phyloP scores from a whole-genome alignment of 129 eudicot species.

The Centaurea solstitialis region DNA sequence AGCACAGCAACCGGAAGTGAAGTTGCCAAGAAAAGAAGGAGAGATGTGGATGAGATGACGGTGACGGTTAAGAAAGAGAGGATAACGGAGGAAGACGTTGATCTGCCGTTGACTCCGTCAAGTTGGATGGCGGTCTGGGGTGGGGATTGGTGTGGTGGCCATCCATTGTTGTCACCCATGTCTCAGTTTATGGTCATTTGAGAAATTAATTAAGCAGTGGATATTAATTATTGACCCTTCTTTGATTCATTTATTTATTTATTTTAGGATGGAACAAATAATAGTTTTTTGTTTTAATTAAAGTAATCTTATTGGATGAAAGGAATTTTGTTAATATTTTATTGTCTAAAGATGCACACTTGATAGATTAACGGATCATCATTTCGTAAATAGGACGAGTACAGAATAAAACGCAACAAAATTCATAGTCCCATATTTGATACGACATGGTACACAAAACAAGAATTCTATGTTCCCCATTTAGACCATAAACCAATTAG shows the following conservation, averaged over 20 bases:
- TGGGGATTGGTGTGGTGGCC: conserved; percentile 8
- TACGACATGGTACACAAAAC: no score
- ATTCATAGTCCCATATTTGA: no score
- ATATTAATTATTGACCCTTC: no score
- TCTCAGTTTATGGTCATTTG: conserved; percentile 1
- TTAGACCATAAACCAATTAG: no score
- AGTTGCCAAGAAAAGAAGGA: neutral
- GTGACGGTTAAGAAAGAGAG: neutral
- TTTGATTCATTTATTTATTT: neutral
- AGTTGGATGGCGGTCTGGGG: conserved; percentile 8
- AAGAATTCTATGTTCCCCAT: no score
- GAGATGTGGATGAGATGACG: neutral
- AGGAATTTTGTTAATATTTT: no score
- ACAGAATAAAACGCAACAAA: no score
- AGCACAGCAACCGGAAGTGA: neutral
- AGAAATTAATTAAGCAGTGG: neutral
- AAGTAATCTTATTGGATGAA: no score
- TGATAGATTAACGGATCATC: no score
- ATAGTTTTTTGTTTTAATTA: no score
- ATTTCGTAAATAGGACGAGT: no score
- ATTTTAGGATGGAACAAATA: neutral
- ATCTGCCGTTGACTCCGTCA: neutral
- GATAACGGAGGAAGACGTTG: neutral
- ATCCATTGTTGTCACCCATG: conserved; percentile 38
- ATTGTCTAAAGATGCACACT: no score